These are phyloP conservation scores for Sphagnum fallax DNA, from an alignment of 228 moss, liverwort and hornwort species.

Conservation along the genomic window DNA sequence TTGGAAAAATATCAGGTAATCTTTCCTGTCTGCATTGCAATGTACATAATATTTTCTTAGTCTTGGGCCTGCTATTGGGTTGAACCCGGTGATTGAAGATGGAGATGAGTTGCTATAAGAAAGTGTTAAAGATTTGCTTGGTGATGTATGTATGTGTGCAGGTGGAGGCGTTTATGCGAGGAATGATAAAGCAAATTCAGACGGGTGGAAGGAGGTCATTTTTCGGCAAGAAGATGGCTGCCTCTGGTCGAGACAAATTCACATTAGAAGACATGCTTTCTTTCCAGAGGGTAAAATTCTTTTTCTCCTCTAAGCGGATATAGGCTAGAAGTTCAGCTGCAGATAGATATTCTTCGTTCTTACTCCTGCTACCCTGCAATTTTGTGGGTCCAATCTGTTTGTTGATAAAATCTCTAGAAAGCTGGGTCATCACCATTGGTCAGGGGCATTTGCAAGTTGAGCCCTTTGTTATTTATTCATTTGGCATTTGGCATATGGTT, in stretches of 20 bases:
- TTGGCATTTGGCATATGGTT: background rate
- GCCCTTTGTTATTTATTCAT: background rate
- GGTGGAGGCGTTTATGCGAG: constrained; percentile 56
- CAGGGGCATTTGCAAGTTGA: too few relatives aligned
- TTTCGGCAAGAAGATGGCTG: constrained; percentile 49
- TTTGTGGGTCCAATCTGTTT: background rate
- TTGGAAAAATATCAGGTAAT: constrained; percentile 60
- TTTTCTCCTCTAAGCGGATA: too few relatives aligned
- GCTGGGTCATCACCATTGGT: too few relatives aligned
- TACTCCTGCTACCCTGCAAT: background rate
- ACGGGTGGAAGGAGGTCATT: constrained; percentile 51
- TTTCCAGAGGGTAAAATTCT: constrained; percentile 38
- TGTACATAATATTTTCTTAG: background rate
- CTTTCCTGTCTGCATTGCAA: background rate
- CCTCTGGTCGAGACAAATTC: constrained; percentile 57
- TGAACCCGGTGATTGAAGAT: background rate
- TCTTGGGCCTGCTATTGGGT: background rate
- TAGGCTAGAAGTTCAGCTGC: too few relatives aligned
- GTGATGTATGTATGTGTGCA: background rate
- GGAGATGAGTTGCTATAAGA: background rate
- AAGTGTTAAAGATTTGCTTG: background rate
- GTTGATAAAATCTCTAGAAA: too few relatives aligned
- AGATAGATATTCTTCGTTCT: too few relatives aligned
- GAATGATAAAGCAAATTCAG: constrained; percentile 59
- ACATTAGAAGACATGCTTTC: constrained; percentile 59